Conservation (phyloP, 106 monocot species). For the Chionographis japonica region DNA sequence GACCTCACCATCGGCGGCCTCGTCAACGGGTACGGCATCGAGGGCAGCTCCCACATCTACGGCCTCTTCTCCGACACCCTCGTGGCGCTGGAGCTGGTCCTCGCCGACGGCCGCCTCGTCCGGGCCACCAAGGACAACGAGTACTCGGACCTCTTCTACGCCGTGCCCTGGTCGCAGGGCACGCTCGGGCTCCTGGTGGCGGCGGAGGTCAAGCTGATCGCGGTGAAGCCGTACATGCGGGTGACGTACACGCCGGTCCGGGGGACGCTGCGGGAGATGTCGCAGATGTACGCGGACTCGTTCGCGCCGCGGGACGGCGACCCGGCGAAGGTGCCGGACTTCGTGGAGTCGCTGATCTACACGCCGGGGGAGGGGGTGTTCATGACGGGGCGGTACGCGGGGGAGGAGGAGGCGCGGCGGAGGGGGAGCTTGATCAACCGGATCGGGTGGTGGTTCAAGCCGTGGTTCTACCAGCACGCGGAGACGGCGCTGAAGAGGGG, state of each 20-base stretch:
- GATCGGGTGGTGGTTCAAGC: constrained; percentile 15
- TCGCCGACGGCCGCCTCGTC: constrained; percentile 7
- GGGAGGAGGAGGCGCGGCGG: constrained; percentile 3
- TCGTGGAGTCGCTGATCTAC: constrained; percentile 8
- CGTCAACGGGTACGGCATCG: constrained; percentile 14
- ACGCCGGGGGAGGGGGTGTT: constrained; percentile 8
- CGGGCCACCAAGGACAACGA: constrained; percentile 13
- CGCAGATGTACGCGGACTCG: constrained; percentile 2
- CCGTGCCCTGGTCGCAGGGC: constrained; percentile 13
- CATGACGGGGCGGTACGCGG: constrained; percentile 11
- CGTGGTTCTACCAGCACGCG: constrained; percentile 17
- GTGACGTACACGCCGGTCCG: constrained; percentile 3
- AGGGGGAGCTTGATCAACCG: constrained; percentile 1
- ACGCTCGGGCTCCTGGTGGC: constrained; percentile 10
- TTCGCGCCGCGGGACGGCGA: constrained; percentile 4
- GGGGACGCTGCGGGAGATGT: background rate
- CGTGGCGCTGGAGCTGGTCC: constrained; percentile 2
- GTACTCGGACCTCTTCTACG: constrained; percentile 16
- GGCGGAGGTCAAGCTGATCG: constrained; percentile 10
- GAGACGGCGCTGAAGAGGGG: constrained; percentile 1
- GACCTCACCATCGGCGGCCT: constrained; percentile 13
- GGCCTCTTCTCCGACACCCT: constrained; percentile 15
- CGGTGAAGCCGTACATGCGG: constrained; percentile 8
- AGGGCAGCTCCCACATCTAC: constrained; percentile 15
- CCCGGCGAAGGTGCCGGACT: background rate